Percentiles rank a stretch among this genome's conserved stretches.
These are phyloP conservation scores for Colletotrichum godetiae DNA, from an alignment of 2,329 filamentous ascomycete genomes.

Conservation along the genomic window DNA sequence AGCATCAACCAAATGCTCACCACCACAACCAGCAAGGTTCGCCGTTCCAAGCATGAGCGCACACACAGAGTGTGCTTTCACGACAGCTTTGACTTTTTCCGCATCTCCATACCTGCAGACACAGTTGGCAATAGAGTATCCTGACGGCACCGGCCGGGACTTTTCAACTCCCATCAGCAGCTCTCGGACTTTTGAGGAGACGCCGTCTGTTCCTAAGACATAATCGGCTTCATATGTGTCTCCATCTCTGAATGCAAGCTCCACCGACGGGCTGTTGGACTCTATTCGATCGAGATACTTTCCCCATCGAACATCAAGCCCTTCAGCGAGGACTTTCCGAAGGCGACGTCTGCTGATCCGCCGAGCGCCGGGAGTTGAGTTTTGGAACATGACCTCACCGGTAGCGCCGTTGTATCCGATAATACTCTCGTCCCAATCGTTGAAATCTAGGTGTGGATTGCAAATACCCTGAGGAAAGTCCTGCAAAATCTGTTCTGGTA, in stretches of 20 bases:
- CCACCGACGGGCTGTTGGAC: conserved; percentile 28
- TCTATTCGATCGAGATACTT: conserved; percentile 33
- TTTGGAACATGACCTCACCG: conserved; percentile 49
- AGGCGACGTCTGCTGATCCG: conserved; percentile 49
- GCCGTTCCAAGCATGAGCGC: conserved; percentile 44
- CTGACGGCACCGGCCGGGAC: conserved; percentile 39
- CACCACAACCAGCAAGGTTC: conserved; percentile 43
- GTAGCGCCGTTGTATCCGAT: conserved; percentile 48
- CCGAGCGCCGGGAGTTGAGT: conserved; percentile 45
- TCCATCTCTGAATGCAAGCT: conserved; percentile 43
- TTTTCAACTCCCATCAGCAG: conserved; percentile 43
- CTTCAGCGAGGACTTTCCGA: conserved; percentile 45
- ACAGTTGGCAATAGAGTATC: conserved; percentile 46
- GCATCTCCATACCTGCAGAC: conserved; percentile 41
- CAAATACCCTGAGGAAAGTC: conserved; percentile 45
- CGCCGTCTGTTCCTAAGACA: conserved; percentile 48
- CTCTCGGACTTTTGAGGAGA: conserved; percentile 43
- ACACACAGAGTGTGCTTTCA: conserved; percentile 45
- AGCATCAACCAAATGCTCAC: conserved; percentile 38
- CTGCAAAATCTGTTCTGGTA: conserved; percentile 45
- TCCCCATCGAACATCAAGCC: conserved; percentile 47
- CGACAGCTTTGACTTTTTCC: conserved; percentile 41
- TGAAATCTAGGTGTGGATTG: conserved; percentile 48
- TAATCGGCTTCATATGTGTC: conserved; percentile 39
- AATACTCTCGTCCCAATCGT: conserved; percentile 44